phyloP scores from a whole-genome alignment of 106 monocot genomes.

The Phalaenopsis aphrodite region DNA sequence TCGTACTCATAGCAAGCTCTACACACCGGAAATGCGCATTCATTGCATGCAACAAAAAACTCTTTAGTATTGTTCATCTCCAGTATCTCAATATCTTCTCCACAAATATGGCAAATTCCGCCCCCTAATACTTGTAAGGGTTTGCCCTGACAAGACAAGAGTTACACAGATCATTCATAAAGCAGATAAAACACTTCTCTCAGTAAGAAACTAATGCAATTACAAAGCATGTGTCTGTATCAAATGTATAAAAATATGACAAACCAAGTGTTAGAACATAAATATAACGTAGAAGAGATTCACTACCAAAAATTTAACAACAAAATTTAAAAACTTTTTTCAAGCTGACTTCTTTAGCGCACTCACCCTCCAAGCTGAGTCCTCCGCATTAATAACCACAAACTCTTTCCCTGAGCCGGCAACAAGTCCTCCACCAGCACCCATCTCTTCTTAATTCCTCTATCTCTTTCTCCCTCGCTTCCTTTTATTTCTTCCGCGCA shows the following conservation, averaged over 20 bases:
- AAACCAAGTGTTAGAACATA: no score
- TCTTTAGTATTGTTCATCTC: slow-evolving; percentile 45
- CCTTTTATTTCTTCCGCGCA: not conserved
- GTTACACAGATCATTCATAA: not conserved
- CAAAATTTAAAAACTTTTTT: not conserved
- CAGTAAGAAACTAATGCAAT: no score
- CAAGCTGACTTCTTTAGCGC: not conserved
- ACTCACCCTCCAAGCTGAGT: slow-evolving; percentile 3
- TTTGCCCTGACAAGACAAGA: slow-evolving; percentile 9
- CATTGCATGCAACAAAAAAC: slow-evolving; percentile 86
- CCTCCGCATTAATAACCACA: slow-evolving; percentile 10
- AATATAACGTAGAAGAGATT: no score
- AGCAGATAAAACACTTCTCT: no score
- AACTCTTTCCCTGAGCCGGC: slow-evolving; percentile 12
- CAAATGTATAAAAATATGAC: no score
- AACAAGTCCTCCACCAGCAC: not conserved
- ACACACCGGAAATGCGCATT: slow-evolving; percentile 90
- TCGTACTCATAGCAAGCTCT: slow-evolving; percentile 88
- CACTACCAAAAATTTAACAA: no score
- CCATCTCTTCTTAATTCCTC: not conserved
- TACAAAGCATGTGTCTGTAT: no score
- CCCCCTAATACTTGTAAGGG: slow-evolving; percentile 28
- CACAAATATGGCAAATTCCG: slow-evolving; percentile 77
- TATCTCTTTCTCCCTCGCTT: not conserved
- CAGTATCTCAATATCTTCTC: slow-evolving; percentile 41